These are phyloP conservation scores for Blastobotrys chiropterorum DNA, from an alignment of 805 yeast species.

Conservation along the genomic window DNA sequence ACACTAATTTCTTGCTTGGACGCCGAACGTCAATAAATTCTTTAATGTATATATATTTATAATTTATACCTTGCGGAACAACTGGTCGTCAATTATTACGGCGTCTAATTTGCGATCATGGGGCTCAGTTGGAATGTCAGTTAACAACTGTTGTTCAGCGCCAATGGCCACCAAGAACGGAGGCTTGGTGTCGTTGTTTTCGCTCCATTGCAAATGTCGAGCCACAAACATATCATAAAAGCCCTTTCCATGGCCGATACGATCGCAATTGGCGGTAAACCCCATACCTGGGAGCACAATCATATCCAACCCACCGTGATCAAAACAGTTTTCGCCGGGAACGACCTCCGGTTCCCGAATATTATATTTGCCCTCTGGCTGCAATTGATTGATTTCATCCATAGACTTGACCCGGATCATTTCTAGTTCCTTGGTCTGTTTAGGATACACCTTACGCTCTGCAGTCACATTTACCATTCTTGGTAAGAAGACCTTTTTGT, in stretches of 20 bases:
- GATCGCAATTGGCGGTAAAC: constrained; percentile 44
- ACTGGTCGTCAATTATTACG: constrained; percentile 39
- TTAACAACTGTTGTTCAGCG: constrained; percentile 54
- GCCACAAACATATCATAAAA: constrained; percentile 75
- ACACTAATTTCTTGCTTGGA: constrained; percentile 53
- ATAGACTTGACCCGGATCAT: constrained; percentile 47
- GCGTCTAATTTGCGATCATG: constrained; percentile 61
- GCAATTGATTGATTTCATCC: constrained; percentile 40
- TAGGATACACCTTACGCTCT: constrained; percentile 26
- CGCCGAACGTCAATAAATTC: constrained; percentile 9
- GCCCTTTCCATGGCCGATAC: constrained; percentile 93
- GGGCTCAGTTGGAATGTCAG: constrained; percentile 46
- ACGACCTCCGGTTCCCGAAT: constrained; percentile 55
- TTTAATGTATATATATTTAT: neutral
- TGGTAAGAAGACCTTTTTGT: constrained; percentile 32
- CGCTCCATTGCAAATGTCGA: constrained; percentile 38
- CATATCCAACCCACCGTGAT: constrained; percentile 51
- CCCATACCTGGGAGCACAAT: constrained; percentile 84
- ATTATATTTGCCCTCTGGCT: constrained; percentile 63
- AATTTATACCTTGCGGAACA: constrained; percentile 12
- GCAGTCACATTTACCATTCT: constrained; percentile 48
- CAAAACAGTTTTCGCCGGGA: constrained; percentile 8
- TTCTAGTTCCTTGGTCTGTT: constrained; percentile 40
- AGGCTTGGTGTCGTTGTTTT: constrained; percentile 3
- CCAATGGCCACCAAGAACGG: constrained; percentile 53